Base-by-base conservation (phyloP, 345 rosid species). In the Linum usitatissimum region DNA sequence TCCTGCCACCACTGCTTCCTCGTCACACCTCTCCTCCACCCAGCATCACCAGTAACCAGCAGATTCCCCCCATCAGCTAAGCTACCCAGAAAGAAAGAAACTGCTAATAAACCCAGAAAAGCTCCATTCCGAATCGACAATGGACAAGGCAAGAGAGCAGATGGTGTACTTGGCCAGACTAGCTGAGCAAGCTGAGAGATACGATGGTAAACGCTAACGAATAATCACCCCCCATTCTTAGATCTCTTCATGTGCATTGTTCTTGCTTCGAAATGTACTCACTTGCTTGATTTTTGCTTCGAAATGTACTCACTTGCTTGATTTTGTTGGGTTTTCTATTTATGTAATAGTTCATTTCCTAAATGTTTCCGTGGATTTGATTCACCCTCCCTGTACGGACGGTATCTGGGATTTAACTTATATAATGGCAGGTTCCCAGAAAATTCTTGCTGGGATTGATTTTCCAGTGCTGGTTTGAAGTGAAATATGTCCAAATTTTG, bases 101-200 rank as follows among this genome's bases (percentile, higher is more conserved):
- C 13, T 15, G 4, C 15, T 13, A 10, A 10, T 45, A 6, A 3
- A 10, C 51, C 14, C 51, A 45, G 51, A 15, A 10, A 15, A 45
- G 51, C 51, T 6, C 51, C 28, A 23, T 1, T 23, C 28, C 28
- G 28, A 57, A 55, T 60, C 65, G 39, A 90, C 28, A 23, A 23
- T 90, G 97, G 97, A 83, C 84, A 87, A 75, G 67, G 97, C 85
- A 74, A 85, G 97, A 64, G 97, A 85, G 78, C 85, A 78, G 49
- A 86, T 65, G 56, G 92, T 90, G 49, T 90, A 90, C 86, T 72
- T 71, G 82, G 97, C 97, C 9, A 85, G 82, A 67, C 92, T 90
- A 60, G 88, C 92, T 6, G 95, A 90, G 87, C 95, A 90, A 76
- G 93, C 97, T 38, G 97, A 87, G 77, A 70, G 97, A 77, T 87